These are phyloP conservation scores for Tuber borchii DNA, from an alignment of 495 filamentous ascomycete species.

Conservation along the genomic window DNA sequence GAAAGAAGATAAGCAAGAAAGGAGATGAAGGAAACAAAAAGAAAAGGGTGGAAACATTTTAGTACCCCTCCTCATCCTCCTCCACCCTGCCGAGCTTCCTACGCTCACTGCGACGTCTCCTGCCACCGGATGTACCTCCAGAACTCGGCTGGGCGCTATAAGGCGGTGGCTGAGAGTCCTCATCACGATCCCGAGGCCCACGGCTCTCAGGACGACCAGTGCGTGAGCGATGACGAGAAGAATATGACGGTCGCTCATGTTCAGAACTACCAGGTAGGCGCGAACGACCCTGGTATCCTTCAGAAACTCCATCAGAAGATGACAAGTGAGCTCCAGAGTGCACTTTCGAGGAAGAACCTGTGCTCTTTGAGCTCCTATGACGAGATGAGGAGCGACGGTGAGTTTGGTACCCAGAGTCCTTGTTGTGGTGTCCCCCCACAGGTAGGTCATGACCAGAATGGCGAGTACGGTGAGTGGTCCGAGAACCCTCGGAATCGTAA, in stretches of 20 bases:
- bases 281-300: not conserved
- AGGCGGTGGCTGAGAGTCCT: too few relatives aligned
- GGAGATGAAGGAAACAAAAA: too few relatives aligned
- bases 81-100: too few relatives aligned
- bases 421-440: not conserved
- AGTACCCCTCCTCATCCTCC: not conserved
- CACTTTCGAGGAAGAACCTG: too few relatives aligned
- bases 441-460: not conserved
- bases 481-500: not conserved
- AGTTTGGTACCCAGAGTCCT: not conserved
- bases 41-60: too few relatives aligned
- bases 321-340: not conserved
- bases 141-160: not conserved
- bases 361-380: too few relatives aligned
- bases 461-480: not conserved
- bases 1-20: too few relatives aligned
- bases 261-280: not conserved
- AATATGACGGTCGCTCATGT: not conserved
- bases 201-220: not conserved
- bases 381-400: not conserved
- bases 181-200: not conserved
- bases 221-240: not conserved
- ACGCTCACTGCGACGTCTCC: not conserved
- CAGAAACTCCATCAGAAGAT: not conserved
- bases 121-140: not conserved